Evolutionary conservation across 2,329 filamentous ascomycete species (phyloP).

Genomic region (Colletotrichum ledebouriae): DNA sequence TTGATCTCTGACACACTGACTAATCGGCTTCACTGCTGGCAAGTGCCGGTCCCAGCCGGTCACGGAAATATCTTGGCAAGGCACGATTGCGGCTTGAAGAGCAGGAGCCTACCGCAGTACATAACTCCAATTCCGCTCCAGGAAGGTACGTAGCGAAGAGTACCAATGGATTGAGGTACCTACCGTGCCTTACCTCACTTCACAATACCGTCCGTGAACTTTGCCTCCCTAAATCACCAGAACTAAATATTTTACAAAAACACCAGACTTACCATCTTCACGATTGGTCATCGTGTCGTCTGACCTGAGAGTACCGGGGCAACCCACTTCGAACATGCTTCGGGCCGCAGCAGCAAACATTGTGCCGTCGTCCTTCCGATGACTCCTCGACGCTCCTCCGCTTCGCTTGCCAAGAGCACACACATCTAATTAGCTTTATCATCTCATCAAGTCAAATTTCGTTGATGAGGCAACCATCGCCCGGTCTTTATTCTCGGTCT

Average conservation of each 20-base stretch:
- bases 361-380: too few relatives aligned
- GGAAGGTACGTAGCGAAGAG: neutral
- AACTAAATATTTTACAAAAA: neutral
- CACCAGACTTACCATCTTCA: neutral
- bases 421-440: neutral
- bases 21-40: constrained; percentile 35
- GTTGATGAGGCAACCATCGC: constrained; percentile 3
- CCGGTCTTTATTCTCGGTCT: neutral
- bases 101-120: neutral
- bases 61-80: constrained; percentile 9
- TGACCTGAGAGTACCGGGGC: constrained; percentile 21
- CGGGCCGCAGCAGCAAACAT: neutral
- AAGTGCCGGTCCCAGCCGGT: constrained; percentile 30
- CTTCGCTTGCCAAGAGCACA: neutral
- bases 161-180: constrained; percentile 1
- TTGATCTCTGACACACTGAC: constrained; percentile 1
- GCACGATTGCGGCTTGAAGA: constrained; percentile 12
- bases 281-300: constrained; percentile 14
- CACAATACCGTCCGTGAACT: too few relatives aligned
- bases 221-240: neutral
- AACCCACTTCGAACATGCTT: constrained; percentile 6
- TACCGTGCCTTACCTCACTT: too few relatives aligned
- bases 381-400: neutral
- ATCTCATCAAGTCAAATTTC: neutral
- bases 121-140: neutral